Conservation (phyloP, 2,329 filamentous ascomycete genomes). For the Botryosphaeria dothidea region DNA sequence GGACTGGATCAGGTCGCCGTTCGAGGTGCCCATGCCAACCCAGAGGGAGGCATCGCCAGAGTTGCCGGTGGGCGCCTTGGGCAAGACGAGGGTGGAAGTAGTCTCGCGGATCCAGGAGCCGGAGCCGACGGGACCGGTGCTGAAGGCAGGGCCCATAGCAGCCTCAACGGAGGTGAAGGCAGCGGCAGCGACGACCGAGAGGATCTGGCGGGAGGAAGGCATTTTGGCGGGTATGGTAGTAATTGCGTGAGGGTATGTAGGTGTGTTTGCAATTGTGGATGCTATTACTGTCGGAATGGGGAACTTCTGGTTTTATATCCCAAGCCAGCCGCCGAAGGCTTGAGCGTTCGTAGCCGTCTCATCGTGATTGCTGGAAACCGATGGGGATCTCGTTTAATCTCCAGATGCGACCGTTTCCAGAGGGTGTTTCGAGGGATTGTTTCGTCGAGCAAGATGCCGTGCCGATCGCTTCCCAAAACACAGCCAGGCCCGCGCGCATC, state of each 20-base stretch:
- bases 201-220: slow-evolving; percentile 23
- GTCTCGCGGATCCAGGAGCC: slow-evolving; percentile 48
- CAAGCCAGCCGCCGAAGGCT: not conserved
- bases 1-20: slow-evolving; percentile 52
- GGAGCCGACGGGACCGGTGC: slow-evolving; percentile 44
- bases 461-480: slow-evolving; percentile 6
- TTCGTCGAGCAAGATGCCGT: not conserved
- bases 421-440: slow-evolving; percentile 2
- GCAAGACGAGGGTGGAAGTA: slow-evolving; percentile 47
- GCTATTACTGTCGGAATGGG: not conserved
- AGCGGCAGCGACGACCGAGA: slow-evolving; percentile 21
- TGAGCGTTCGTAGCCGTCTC: not conserved
- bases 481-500: slow-evolving; percentile 2
- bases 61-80: slow-evolving; percentile 38
- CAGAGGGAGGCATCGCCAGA: slow-evolving; percentile 45
- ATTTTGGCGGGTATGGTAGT: slow-evolving; percentile 15
- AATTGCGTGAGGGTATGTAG: not conserved
- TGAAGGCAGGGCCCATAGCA: slow-evolving; percentile 30
- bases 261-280: not conserved
- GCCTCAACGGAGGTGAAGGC: slow-evolving; percentile 23
- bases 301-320: not conserved
- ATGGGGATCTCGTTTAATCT: not conserved
- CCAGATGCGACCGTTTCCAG: not conserved
- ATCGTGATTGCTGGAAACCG: not conserved
- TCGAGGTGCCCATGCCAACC: slow-evolving; percentile 53